Conservation (phyloP, 768 basidiomycete genomes). For the Serendipita sp. region DNA sequence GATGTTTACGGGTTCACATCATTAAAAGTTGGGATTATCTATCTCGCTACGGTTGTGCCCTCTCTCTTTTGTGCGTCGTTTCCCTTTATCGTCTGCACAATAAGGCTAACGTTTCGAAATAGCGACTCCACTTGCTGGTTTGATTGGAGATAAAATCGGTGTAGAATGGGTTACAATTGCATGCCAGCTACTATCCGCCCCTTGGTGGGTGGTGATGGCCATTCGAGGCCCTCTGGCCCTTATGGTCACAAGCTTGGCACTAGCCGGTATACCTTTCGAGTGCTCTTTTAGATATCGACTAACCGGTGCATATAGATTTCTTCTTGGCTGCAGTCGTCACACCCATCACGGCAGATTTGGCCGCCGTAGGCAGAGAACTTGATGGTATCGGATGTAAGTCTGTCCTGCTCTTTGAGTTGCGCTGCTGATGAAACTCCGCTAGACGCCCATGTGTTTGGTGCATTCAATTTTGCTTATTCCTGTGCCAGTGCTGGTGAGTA, state of each 20-base stretch:
- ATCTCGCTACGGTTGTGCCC: constrained; percentile 46
- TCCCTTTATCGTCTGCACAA: neutral
- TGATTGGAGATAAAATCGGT: constrained; percentile 37
- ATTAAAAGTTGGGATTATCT: constrained; percentile 44
- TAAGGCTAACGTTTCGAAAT: constrained; percentile 27
- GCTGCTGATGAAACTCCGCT: constrained; percentile 4
- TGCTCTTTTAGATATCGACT: neutral
- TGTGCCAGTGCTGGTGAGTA: constrained; percentile 42
- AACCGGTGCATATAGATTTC: constrained; percentile 28
- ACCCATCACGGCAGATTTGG: constrained; percentile 50
- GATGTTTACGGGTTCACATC: constrained; percentile 31
- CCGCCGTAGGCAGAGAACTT: constrained; percentile 36
- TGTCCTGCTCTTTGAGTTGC: constrained; percentile 15
- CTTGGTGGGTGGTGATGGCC: constrained; percentile 45
- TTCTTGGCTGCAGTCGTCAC: constrained; percentile 43
- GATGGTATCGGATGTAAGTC: constrained; percentile 48
- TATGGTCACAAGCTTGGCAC: constrained; percentile 32
- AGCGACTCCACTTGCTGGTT: constrained; percentile 32
- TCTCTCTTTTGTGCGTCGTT: constrained; percentile 39
- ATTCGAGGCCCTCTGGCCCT: constrained; percentile 29
- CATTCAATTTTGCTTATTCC: constrained; percentile 56
- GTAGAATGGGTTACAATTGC: constrained; percentile 35
- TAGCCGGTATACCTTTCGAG: constrained; percentile 33
- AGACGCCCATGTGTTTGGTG: constrained; percentile 64
- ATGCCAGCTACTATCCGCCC: constrained; percentile 35